Evolutionary conservation across 306 rosid genomes (phyloP).

Genomic region (Cicer bijugum): DNA sequence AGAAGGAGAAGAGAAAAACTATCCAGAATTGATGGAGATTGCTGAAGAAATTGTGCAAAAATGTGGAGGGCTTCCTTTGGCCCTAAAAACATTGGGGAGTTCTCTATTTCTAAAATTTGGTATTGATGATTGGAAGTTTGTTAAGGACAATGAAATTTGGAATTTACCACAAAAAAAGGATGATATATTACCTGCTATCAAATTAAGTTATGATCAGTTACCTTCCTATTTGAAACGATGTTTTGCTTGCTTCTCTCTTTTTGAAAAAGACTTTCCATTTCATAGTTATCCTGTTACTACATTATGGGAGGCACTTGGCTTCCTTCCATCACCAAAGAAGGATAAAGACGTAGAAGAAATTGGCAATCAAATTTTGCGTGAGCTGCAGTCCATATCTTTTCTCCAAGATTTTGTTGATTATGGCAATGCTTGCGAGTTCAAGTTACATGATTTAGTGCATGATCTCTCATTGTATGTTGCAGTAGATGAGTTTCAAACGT

Average conservation of each 20-base stretch:
- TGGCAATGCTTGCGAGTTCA: neutral
- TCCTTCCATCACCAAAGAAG: slow-evolving; percentile 28
- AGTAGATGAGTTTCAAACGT: neutral
- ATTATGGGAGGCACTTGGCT: slow-evolving; percentile 48
- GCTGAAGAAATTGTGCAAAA: slow-evolving; percentile 42
- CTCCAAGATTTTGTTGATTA: neutral
- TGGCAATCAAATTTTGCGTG: slow-evolving; percentile 26
- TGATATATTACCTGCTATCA: slow-evolving; percentile 42
- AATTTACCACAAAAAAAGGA: slow-evolving; percentile 23
- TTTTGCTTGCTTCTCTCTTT: slow-evolving; percentile 45
- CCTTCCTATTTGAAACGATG: slow-evolving; percentile 46
- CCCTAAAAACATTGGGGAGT: slow-evolving; percentile 46
- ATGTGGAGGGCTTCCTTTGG: slow-evolving; percentile 50
- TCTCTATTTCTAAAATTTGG: slow-evolving; percentile 1
- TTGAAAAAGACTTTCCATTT: slow-evolving; percentile 6
- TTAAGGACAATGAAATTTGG: slow-evolving; percentile 50
- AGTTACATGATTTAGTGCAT: slow-evolving; percentile 38
- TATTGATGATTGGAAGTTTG: neutral
- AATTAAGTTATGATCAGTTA: slow-evolving; percentile 49
- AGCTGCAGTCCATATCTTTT: slow-evolving; percentile 22
- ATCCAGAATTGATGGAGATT: slow-evolving; percentile 29
- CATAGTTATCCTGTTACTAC: accelerated
- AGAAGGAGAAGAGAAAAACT: slow-evolving; percentile 20
- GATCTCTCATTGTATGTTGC: slow-evolving; percentile 34
- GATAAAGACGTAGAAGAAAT: slow-evolving; percentile 6